Evolutionary conservation across 257 asterid genomes (phyloP), one percentile per base, ranked within the genome.

Genomic region (Nicotiana knightiana): DNA sequence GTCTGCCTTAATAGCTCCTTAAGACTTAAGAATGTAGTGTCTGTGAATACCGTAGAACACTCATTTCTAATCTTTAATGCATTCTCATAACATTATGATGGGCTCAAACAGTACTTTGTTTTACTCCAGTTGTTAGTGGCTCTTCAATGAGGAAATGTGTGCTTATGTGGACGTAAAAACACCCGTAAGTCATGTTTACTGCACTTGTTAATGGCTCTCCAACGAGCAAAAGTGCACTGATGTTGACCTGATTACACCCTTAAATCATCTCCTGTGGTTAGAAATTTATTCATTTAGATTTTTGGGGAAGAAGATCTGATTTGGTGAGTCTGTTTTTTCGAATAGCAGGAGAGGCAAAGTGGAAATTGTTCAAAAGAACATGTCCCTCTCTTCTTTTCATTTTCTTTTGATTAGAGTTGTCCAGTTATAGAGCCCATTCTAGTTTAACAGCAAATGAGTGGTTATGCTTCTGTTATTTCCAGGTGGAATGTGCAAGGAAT

Each of bases 401-500:
- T 9, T 37, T 67, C 76, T 67, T 67, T 67, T 37, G 5, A 9
- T 67, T 11, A 1, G 57, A 11, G 57, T 68, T 70, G 2, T 5
- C n/a, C 3, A 2, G 33, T 70, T 43, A 18, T 18, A 67, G 55
- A 18, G 32, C 55, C 30, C 39, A n/a, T 18, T 67, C 54, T 18
- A 18, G 28, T 54, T 54, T 59, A 32, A 75, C 61, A 51, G 58
- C n/a, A 11, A 70, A 43, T 24, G 79, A 46, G 77, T 62, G 32
- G 53, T 81, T 9, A 81, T 67, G 57, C 59, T 67, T 77, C 61
- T 66, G 26, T 46, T 46, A 62, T 46, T 82, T 85, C 77, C 90
- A 89, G 92, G 90, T 86, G 79, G 94, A 90, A 86, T 87, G 88
- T 77, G 83, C 87, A 57, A 79, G 78, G 77, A 89, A 87, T 64